Percentiles rank a stretch among this genome's conserved stretches.
phyloP scores from a whole-genome alignment of 768 basidiomycete genomes.

The Tricholoma matsutake region DNA sequence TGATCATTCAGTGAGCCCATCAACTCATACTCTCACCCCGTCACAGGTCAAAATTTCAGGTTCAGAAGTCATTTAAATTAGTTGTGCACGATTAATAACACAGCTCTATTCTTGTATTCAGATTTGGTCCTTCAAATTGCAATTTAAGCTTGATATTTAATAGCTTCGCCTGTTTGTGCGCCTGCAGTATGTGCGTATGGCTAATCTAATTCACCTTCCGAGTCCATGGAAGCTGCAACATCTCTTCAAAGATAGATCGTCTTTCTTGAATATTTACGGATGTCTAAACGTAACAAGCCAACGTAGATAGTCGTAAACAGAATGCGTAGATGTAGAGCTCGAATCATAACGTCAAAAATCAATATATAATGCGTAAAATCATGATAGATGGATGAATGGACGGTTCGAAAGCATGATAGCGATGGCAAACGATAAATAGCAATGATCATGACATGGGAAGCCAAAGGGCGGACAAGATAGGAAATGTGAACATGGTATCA shows the following conservation, averaged over 20 bases:
- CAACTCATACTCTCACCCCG: too few species aligned
- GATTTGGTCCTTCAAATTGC: too few species aligned
- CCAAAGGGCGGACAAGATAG: not conserved
- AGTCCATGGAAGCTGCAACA: too few species aligned
- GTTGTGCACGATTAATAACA: too few species aligned
- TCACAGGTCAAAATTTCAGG: too few species aligned
- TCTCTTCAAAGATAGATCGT: not conserved
- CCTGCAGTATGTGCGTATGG: too few species aligned
- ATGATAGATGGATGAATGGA: not conserved
- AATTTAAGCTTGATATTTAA: too few species aligned
- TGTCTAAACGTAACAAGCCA: not conserved
- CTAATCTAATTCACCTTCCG: too few species aligned
- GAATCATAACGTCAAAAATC: not conserved
- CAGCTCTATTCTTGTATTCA: too few species aligned
- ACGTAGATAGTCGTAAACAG: not conserved
- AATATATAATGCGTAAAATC: not conserved
- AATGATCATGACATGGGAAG: not conserved
- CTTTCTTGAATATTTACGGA: not conserved
- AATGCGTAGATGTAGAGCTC: not conserved
- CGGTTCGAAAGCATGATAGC: not conserved
- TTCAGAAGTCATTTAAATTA: too few species aligned
- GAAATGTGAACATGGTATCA: constrained; percentile 4
- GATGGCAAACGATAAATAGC: not conserved
- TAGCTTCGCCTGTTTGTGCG: too few species aligned
- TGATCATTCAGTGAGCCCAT: too few species aligned